These are phyloP conservation scores for Thecaphora thlaspeos DNA, from an alignment of 1,284 basidiomycete genomes.

Conservation along the genomic window DNA sequence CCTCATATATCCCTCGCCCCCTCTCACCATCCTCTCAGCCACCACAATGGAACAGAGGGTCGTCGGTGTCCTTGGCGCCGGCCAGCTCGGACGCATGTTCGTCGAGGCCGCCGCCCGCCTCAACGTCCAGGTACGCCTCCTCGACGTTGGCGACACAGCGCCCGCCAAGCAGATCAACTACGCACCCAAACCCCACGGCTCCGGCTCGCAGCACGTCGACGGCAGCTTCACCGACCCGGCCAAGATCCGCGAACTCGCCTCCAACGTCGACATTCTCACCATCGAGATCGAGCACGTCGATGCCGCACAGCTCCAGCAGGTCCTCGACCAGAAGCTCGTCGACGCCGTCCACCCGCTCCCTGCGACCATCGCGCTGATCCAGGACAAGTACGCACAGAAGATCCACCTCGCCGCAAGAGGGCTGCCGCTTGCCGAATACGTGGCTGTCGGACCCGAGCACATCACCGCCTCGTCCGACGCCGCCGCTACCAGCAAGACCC, in stretches of 20 bases:
- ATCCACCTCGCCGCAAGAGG: constrained; percentile 61
- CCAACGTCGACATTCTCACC: constrained; percentile 82
- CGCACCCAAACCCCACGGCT: constrained; percentile 27
- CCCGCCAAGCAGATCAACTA: constrained; percentile 84
- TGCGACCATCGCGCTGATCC: constrained; percentile 80
- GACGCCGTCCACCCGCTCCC: constrained; percentile 78
- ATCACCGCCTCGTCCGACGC: constrained; percentile 59
- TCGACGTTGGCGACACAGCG: constrained; percentile 75
- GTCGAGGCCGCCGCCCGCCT: constrained; percentile 85
- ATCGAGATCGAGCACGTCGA: constrained; percentile 98
- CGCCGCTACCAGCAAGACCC: constrained; percentile 60
- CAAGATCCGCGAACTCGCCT: constrained; percentile 78
- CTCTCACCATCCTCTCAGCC: too few species aligned
- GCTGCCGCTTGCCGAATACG: constrained; percentile 73
- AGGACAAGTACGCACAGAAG: constrained; percentile 94
- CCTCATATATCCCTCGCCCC: too few species aligned
- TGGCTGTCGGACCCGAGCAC: constrained; percentile 61
- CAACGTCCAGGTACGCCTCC: constrained; percentile 80
- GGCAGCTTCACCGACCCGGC: constrained; percentile 81
- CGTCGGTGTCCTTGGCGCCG: constrained; percentile 68
- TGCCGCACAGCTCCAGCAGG: constrained; percentile 67
- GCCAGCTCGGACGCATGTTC: constrained; percentile 97
- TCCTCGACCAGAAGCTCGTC: constrained; percentile 52
- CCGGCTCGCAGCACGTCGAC: constrained; percentile 67
- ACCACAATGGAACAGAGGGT: constrained; percentile 31